Conservation (phyloP, 2,329 filamentous ascomycete species). For the Exophiala sp. region DNA sequence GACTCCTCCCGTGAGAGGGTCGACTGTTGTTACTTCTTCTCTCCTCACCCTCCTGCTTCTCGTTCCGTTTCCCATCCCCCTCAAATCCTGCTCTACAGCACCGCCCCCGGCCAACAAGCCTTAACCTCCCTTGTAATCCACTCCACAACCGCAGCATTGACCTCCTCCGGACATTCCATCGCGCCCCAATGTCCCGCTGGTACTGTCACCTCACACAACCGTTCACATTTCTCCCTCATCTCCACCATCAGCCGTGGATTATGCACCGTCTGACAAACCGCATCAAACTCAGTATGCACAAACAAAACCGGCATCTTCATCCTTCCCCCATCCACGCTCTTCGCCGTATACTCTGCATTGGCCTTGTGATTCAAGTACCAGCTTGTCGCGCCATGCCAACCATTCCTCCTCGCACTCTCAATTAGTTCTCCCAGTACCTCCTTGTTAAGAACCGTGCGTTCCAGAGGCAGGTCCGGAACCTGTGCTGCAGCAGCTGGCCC, state of each 20-base stretch:
- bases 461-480: not conserved
- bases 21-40: no score
- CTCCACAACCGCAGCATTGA: constrained; percentile 51
- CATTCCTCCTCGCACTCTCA: constrained; percentile 37
- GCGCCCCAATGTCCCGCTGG: constrained; percentile 70
- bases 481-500: not conserved
- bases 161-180: constrained; percentile 65
- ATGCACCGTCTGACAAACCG: constrained; percentile 4
- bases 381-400: constrained; percentile 37
- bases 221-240: constrained; percentile 1
- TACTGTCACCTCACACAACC: not conserved
- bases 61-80: not conserved
- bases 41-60: no score
- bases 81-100: not conserved
- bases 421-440: not conserved
- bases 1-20: no score
- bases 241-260: constrained; percentile 1
- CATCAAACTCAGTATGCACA: constrained; percentile 10
- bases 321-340: constrained; percentile 33
- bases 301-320: constrained; percentile 7
- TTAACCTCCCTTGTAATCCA: not conserved
- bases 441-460: constrained; percentile 5
- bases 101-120: constrained; percentile 1
- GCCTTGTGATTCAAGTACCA: constrained; percentile 44
- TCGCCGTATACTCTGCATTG: constrained; percentile 41